Evolutionary conservation across 1,284 basidiomycete species (phyloP).

Genomic region (Pseudozyma flocculosa): DNA sequence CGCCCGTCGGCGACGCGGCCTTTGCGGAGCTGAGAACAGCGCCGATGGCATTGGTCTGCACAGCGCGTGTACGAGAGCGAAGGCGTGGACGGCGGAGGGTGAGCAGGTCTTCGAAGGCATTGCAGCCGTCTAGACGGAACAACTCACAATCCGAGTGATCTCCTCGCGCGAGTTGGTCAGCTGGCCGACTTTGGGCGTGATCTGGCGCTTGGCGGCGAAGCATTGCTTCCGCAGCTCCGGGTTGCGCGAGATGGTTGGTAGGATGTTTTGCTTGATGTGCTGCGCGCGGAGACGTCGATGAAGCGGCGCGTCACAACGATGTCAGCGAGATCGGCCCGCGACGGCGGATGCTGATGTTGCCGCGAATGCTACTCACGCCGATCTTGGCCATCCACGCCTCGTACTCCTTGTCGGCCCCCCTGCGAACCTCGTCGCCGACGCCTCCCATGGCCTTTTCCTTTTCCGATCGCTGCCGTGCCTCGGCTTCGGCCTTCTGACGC

Average conservation of each 20-base stretch:
- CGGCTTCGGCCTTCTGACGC: slow-evolving; percentile 7
- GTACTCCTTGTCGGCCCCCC: slow-evolving; percentile 34
- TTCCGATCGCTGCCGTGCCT: slow-evolving; percentile 7
- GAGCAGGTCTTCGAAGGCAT: no score
- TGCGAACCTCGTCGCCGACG: slow-evolving; percentile 28
- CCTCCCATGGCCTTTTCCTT: slow-evolving; percentile 34
- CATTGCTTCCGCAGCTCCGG: slow-evolving; percentile 62
- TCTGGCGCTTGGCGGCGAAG: slow-evolving; percentile 71
- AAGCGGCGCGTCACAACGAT: slow-evolving; percentile 7
- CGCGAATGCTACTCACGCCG: slow-evolving; percentile 2
- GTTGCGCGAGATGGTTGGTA: slow-evolving; percentile 72
- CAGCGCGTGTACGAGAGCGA: background rate
- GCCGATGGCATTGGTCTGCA: slow-evolving; percentile 70
- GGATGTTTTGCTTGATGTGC: slow-evolving; percentile 73
- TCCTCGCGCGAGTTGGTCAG: slow-evolving; percentile 74
- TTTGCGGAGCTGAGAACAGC: slow-evolving; percentile 61
- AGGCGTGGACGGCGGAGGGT: background rate
- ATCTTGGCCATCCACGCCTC: slow-evolving; percentile 40
- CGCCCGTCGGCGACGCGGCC: slow-evolving; percentile 53
- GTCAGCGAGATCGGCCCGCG: no score
- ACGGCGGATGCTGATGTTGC: no score
- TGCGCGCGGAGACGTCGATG: slow-evolving; percentile 47
- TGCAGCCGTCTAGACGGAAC: no score
- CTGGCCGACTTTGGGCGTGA: slow-evolving; percentile 88
- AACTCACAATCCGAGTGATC: slow-evolving; percentile 74